These are phyloP conservation scores for Halenospora varia DNA, from an alignment of 495 filamentous ascomycete species.

Conservation along the genomic window DNA sequence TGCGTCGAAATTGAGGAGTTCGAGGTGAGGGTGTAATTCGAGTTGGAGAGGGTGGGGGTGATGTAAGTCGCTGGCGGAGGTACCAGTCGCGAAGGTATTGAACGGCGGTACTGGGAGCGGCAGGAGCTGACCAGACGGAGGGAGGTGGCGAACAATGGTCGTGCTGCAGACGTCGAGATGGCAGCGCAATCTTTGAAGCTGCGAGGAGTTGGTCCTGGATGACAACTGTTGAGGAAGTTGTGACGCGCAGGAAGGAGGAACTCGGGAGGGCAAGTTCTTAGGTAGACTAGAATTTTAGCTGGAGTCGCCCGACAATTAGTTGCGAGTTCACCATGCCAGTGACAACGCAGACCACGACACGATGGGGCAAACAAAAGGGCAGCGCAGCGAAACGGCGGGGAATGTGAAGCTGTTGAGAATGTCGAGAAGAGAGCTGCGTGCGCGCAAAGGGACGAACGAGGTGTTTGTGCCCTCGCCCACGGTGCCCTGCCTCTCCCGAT, in stretches of 20 bases:
- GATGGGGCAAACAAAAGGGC: no score
- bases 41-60: not conserved
- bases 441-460: no score
- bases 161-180: not conserved
- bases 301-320: no score
- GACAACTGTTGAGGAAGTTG: not conserved
- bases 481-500: not conserved
- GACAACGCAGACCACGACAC: no score
- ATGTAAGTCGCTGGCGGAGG: not conserved
- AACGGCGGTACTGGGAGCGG: not conserved
- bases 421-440: not conserved
- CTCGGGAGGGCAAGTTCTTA: no score
- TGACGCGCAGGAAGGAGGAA: not conserved
- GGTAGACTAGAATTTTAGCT: no score
- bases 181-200: not conserved
- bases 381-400: no score
- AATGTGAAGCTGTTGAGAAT: not conserved
- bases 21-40: no score
- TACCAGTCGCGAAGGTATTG: not conserved
- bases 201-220: not conserved
- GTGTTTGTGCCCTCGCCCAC: not conserved
- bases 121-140: not conserved
- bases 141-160: not conserved
- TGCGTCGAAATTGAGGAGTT: not conserved
- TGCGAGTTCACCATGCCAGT: no score